Base-by-base conservation (phyloP, 805 yeast species). In the Candida hungchunana region DNA sequence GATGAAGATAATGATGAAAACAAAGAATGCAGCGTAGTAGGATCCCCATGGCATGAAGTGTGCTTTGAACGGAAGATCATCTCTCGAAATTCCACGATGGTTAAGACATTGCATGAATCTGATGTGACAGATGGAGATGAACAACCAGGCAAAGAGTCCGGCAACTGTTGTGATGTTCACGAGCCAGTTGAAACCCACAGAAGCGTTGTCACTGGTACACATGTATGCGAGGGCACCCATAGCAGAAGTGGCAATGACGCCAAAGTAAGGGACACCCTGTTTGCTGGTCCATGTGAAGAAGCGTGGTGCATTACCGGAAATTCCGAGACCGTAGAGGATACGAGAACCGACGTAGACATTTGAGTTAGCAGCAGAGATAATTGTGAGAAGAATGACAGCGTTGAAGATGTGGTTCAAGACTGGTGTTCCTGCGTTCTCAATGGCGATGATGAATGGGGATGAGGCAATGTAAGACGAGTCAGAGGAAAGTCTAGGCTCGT, bases 281-380 rank as follows among this genome's bases (percentile, higher is more conserved):
- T 61, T 67, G 33, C 74, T 76, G 31, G 80, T 71, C 29, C 53
- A 57, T 8, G 55, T 53, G 50, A 79, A 75, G 34, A 68, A 43
- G 39, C 59, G 67, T 28, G 88, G 88, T 7, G 84, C 86, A 38
- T 70, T 64, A 6, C 71, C 68, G 29, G 72, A 69, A 41, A 66
- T 62, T n/a, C 82, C 78, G 56, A 82, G 64, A 14, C 81, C 79
- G 52, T 71, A 80, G 33, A 82, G 55, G 33, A 79, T 66, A 62
- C 93, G 67, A 2, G 89, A 80, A 29, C 86, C 85, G 46, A 79
- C 77, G 58, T 82, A 81, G 24, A 82, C 69, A 53, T 80, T 79
- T 6, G 89, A 80, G 62, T 82, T 82, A 47, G 79, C 90, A 20
- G 90, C 89, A 8, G 89, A 81, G 34, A 80, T 67, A 42, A 82